A percentile compares a stretch with the other conserved stretches of the same genome.
phyloP scores from a whole-genome alignment of 2,329 filamentous ascomycete species.

The Eutypa lata region DNA sequence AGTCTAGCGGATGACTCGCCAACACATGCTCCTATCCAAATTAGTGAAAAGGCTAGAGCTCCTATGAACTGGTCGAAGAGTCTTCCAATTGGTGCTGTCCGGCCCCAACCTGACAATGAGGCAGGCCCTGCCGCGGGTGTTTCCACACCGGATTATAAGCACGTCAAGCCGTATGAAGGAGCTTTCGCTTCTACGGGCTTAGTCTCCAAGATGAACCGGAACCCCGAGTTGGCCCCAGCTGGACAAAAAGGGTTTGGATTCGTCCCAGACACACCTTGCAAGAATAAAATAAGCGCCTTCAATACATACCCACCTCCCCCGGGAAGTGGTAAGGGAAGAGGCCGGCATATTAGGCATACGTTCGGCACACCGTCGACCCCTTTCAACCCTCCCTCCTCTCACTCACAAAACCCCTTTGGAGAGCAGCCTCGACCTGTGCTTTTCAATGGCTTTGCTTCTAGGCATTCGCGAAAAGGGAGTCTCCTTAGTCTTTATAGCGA shows the following conservation, averaged over 20 bases:
- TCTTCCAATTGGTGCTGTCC: conserved; percentile 48
- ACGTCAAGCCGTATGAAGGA: conserved; percentile 71
- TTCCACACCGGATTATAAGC: conserved; percentile 76
- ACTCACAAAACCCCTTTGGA: conserved; percentile 46
- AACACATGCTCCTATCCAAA: conserved; percentile 56
- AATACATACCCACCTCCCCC: conserved; percentile 59
- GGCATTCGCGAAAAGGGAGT: conserved; percentile 58
- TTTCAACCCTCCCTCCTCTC: conserved; percentile 60
- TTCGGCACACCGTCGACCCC: conserved; percentile 81
- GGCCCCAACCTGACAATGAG: conserved; percentile 20
- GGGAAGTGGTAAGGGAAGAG: conserved; percentile 59
- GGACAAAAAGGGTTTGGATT: conserved; percentile 45
- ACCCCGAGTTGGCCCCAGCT: conserved; percentile 64
- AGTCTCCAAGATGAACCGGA: conserved; percentile 89
- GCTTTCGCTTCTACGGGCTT: conserved; percentile 94
- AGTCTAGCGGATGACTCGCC: conserved; percentile 69
- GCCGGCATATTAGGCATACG: conserved; percentile 65
- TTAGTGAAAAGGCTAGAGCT: conserved; percentile 49
- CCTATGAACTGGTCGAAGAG: conserved; percentile 68
- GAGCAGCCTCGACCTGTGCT: conserved; percentile 61
- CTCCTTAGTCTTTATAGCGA: conserved; percentile 80
- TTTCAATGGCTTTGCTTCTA: conserved; percentile 56
- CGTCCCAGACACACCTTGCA: conserved; percentile 93
- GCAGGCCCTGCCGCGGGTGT: conserved; percentile 37
- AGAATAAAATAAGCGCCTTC: conserved; percentile 72